phyloP scores from a whole-genome alignment of 768 basidiomycete species.

The Lactarius hatsudake region DNA sequence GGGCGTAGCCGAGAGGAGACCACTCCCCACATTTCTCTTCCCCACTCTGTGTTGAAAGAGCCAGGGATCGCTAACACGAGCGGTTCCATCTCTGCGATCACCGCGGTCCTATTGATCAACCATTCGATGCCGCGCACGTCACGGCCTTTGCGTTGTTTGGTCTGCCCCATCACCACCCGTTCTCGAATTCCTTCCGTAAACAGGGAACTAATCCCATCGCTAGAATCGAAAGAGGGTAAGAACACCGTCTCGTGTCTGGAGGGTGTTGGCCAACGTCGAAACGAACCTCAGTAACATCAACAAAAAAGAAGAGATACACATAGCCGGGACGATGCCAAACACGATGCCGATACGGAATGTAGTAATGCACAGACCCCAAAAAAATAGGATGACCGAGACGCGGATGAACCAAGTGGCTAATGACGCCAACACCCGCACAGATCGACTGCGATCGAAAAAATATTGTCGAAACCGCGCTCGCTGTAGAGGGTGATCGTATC shows the following conservation, averaged over 20 bases:
- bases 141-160: neutral
- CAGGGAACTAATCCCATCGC: too few relatives aligned
- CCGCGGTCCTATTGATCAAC: neutral
- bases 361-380: too few relatives aligned
- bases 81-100: neutral
- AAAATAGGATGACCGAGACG: neutral
- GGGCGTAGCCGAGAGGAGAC: neutral
- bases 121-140: constrained; percentile 1
- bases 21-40: neutral
- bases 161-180: neutral
- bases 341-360: too few relatives aligned
- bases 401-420: neutral
- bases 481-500: neutral
- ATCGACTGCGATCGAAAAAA: neutral
- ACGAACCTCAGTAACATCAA: too few relatives aligned
- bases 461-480: neutral
- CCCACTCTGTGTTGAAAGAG: constrained; percentile 3
- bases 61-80: constrained; percentile 1
- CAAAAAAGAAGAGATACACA: neutral
- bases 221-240: too few relatives aligned
- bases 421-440: neutral
- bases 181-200: neutral
- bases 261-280: too few relatives aligned
- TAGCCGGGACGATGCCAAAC: neutral
- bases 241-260: rapidly evolving